Base-by-base conservation (phyloP, 768 basidiomycete species). In the Boletus eberwhitei region DNA sequence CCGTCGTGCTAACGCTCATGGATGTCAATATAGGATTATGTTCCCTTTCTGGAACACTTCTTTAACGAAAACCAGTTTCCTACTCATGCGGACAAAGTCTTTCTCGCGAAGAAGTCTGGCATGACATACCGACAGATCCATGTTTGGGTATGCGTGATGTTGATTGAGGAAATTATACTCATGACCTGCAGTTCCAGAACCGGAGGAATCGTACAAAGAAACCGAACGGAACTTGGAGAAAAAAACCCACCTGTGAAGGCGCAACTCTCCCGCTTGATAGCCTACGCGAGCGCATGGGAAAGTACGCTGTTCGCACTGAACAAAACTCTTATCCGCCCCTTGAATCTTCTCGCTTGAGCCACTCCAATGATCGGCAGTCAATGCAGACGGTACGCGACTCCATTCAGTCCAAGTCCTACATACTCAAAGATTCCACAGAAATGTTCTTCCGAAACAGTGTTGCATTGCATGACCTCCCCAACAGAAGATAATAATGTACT, bases 81-180 rank as follows among this genome's bases (percentile, higher is more conserved):
- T 8, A 34, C 21, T 0, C 46, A 53, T 4, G 52, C 38, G 8
- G 52, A 53, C 22, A 53, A 53, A 8, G 16, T 17, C 8, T 50
- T 53, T 26, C 46, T 53, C 8, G 52, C 52, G 3, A 48, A 53
- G 8, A 53, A 53, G 19, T 53, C 52, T 8, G 13, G 13, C 2
- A 53, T 53, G 52, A 26, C 37, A 5, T 53, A 53, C 38, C 37
- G 52, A 34, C 52, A 53, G 4, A 53, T 53, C 17, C 52, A 53
- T 21, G 52, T 53, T 3, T 53, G 52, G 52, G 52, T 51, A 36
- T 29, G 29, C 32, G 5, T 34, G 31, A 16, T 9, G 8, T 31
- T 32, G 4, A 46, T 14, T 5, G 8, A 8, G 13, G 41, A 14
- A 21, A 16, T 16, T 12, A 21, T 29, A 32, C 12, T 29, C 13